A percentile compares a stretch with the other conserved stretches of the same genome.
Evolutionary conservation across 306 rosid species (phyloP).

Genomic region (Chamaecrista fasciculata): DNA sequence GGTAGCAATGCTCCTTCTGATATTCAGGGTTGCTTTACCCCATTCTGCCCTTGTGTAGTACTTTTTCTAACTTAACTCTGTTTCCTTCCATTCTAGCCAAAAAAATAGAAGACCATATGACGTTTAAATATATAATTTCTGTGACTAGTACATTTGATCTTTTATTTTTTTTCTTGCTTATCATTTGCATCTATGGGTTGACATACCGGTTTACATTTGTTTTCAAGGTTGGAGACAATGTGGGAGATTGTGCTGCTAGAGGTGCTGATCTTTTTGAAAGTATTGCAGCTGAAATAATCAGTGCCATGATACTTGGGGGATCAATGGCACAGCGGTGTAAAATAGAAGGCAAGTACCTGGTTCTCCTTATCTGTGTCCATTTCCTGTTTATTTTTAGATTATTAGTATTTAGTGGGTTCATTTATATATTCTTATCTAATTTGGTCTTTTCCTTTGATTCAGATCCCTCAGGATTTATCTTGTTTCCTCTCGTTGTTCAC

Average conservation of each 20-base stretch:
- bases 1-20: too few relatives aligned
- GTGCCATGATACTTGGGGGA: constrained; percentile 99
- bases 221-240: constrained; percentile 95
- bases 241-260: constrained; percentile 98
- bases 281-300: constrained; percentile 96
- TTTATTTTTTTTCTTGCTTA: constrained; percentile 8
- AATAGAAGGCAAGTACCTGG: constrained; percentile 65
- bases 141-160: constrained; percentile 9
- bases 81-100: too few relatives aligned
- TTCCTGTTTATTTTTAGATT: constrained; percentile 12
- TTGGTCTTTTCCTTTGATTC: constrained; percentile 44
- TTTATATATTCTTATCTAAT: constrained; percentile 29
- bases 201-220: constrained; percentile 28
- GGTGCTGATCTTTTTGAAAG: constrained; percentile 99
- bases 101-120: too few relatives aligned
- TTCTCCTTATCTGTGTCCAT: constrained; percentile 8
- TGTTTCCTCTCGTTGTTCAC: constrained; percentile 98
- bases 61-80: too few relatives aligned
- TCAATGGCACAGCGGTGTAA: constrained; percentile 94
- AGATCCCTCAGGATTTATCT: constrained; percentile 99
- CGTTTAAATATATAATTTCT: constrained; percentile 3
- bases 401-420: constrained; percentile 4
- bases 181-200: constrained; percentile 14
- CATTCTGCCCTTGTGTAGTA: too few relatives aligned
- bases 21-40: too few relatives aligned